Base-by-base conservation (phyloP, 495 filamentous ascomycete species). In the Achaetomiella virescens region DNA sequence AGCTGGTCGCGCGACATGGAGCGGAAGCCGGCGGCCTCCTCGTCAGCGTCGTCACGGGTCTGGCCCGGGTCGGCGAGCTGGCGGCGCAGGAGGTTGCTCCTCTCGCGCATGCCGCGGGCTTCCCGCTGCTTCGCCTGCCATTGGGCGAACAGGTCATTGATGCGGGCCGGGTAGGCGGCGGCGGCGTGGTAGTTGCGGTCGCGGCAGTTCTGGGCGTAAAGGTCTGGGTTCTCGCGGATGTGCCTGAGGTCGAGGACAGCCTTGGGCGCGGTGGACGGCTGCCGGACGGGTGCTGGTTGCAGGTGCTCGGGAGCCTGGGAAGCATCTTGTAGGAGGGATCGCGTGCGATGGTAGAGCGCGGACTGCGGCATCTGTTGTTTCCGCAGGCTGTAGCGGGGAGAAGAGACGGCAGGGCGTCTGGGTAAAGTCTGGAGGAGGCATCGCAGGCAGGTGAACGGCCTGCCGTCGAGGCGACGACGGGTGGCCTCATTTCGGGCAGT, bases 161-260 rank as follows among this genome's bases (percentile, higher is more conserved):
- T 97, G 48, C 74, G 78, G 29, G 73, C 73, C 1, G 92, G 86
- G 60, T 86, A 81, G 2, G 75, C 63, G 14, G 82, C 76, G 55
- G 89, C 84, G 14, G 76, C 63, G 48, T 80, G 72, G 71, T 96
- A 97, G 68, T 96, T 97, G 49, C 93, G 82, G 48, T 90, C 84
- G 52, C 86, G 58, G 68, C 89, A 95, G 67, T 95, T 98, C 54
- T 86, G 75, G 55, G 82, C 73, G 76, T 97, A 87, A 41, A 93
- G 77, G 24, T 84, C 80, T 38, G 83, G 79, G 69, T 92, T 87
- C 52, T 87, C 78, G 48, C 90, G 89, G 70, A 98, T 95, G 71
- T 91, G 84, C 67, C 88, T 96, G 68, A 96, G 76, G 70, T 97
- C 85, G 47, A 91, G 78, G 18, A 74, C 76, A 8, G 87, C 79